These are phyloP conservation scores for Cladorrhinum sp. DNA, from an alignment of 2,329 filamentous ascomycete genomes.

Conservation along the genomic window DNA sequence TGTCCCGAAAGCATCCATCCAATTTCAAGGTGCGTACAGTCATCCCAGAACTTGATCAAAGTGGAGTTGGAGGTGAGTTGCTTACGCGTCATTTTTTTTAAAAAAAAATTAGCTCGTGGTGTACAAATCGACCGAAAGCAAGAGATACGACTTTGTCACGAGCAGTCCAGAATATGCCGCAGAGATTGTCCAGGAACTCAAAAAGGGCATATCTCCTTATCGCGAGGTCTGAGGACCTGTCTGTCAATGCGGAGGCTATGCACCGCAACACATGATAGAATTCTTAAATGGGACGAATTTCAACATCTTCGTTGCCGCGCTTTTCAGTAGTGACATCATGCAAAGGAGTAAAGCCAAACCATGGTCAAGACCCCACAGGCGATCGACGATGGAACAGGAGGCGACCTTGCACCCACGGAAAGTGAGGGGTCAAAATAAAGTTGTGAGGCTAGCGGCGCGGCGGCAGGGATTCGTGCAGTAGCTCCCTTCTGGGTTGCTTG, in stretches of 20 bases:
- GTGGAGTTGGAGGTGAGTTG: neutral
- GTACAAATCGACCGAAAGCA: constrained; percentile 71
- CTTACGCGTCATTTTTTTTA: neutral
- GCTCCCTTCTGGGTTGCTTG: neutral
- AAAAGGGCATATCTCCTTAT: constrained; percentile 70
- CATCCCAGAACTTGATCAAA: neutral
- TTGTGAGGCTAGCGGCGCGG: constrained; percentile 14
- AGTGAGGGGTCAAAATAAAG: constrained; percentile 20
- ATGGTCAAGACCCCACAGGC: neutral
- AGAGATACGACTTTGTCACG: constrained; percentile 84
- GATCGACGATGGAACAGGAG: neutral
- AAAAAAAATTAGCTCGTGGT: constrained; percentile 60
- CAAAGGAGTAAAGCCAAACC: neutral
- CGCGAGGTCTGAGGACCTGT: constrained; percentile 41
- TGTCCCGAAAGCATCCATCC: constrained; percentile 73
- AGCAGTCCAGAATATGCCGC: constrained; percentile 66
- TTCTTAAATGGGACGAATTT: neutral
- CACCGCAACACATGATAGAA: neutral
- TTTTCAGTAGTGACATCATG: constrained; percentile 6
- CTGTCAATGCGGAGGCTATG: neutral
- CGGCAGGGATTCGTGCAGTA: constrained; percentile 10
- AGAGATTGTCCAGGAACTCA: constrained; percentile 77
- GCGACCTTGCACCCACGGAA: neutral
- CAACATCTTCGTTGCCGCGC: neutral
- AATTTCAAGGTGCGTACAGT: constrained; percentile 65